phyloP scores from a whole-genome alignment of 805 yeast species.

The Candida caryicola region DNA sequence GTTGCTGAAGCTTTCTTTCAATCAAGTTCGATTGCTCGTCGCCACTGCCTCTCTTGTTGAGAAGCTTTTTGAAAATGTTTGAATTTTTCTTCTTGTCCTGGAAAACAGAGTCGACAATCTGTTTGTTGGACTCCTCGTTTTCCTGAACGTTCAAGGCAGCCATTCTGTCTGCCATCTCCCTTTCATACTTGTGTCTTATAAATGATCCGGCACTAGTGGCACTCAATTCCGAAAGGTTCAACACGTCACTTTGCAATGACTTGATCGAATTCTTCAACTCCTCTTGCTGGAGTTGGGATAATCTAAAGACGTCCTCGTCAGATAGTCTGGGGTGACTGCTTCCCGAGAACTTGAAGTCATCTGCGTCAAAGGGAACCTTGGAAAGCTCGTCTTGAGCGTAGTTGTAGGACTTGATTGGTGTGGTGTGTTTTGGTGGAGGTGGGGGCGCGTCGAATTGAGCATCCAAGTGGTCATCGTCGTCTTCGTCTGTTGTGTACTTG shows the following conservation, averaged over 20 bases:
- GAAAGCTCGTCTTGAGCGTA: slow-evolving; percentile 8
- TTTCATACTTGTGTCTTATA: slow-evolving; percentile 65
- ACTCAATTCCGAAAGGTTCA: slow-evolving; percentile 64
- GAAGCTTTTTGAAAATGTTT: slow-evolving; percentile 44
- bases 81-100: slow-evolving; percentile 44
- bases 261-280: slow-evolving; percentile 39
- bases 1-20: slow-evolving; percentile 32
- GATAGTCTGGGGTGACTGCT: slow-evolving; percentile 14
- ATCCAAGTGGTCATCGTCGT: slow-evolving; percentile 13
- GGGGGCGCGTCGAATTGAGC: slow-evolving; percentile 22
- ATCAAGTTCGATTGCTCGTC: slow-evolving; percentile 27
- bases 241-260: slow-evolving; percentile 45
- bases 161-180: slow-evolving; percentile 23
- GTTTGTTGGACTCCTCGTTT: slow-evolving; percentile 15
- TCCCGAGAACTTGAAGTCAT: slow-evolving; percentile 31
- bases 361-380: slow-evolving; percentile 34
- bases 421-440: slow-evolving; percentile 34
- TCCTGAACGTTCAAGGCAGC: slow-evolving; percentile 22
- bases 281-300: slow-evolving; percentile 34
- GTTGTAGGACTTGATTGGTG: slow-evolving; percentile 11
- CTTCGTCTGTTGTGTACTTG: slow-evolving; percentile 21
- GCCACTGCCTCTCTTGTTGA: slow-evolving; percentile 29
- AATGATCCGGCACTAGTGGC: slow-evolving; percentile 89
- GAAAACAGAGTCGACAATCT: slow-evolving; percentile 40
- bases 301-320: slow-evolving; percentile 27